These are phyloP conservation scores for Geotrichum histeridarum DNA, from an alignment of 1,139 yeast species.

Conservation along the genomic window DNA sequence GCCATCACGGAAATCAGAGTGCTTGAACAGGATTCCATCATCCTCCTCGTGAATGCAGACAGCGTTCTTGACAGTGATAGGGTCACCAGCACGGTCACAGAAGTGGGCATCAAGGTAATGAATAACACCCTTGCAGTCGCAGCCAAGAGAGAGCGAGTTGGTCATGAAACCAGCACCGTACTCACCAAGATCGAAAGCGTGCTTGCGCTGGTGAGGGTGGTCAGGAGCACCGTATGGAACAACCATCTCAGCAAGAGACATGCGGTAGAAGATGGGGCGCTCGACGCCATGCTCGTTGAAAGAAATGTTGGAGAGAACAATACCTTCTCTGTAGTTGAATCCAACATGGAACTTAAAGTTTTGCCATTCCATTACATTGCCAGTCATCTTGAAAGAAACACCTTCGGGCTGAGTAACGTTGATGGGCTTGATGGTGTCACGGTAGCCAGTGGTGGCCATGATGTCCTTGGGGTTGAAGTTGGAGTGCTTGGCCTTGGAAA, in stretches of 20 bases:
- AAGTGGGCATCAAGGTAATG: conserved; percentile 75
- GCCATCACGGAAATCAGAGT: conserved; percentile 77
- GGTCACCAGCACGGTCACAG: conserved; percentile 60
- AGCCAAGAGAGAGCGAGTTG: conserved; percentile 69
- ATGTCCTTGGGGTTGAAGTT: conserved; percentile 63
- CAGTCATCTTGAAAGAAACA: conserved; percentile 66
- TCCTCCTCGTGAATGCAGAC: conserved; percentile 83
- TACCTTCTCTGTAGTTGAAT: conserved; percentile 80
- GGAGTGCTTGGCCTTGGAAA: conserved; percentile 61
- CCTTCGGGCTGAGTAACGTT: conserved; percentile 76
- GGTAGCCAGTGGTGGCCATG: conserved; percentile 54
- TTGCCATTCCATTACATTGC: conserved; percentile 69
- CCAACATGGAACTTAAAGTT: conserved; percentile 74
- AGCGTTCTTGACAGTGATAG: conserved; percentile 68
- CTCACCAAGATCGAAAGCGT: conserved; percentile 81
- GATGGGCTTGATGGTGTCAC: conserved; percentile 58
- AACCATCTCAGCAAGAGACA: conserved; percentile 76
- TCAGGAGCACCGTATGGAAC: conserved; percentile 80
- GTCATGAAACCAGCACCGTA: conserved; percentile 85
- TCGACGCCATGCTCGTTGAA: conserved; percentile 70
- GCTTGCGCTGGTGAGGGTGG: conserved; percentile 77
- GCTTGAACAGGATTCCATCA: conserved; percentile 72
- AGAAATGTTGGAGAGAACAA: conserved; percentile 66
- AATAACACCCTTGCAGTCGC: conserved; percentile 81
- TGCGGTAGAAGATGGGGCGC: conserved; percentile 70